These are phyloP conservation scores for Wickerhamiella siamensis DNA, from an alignment of 805 yeast species.

Conservation along the genomic window DNA sequence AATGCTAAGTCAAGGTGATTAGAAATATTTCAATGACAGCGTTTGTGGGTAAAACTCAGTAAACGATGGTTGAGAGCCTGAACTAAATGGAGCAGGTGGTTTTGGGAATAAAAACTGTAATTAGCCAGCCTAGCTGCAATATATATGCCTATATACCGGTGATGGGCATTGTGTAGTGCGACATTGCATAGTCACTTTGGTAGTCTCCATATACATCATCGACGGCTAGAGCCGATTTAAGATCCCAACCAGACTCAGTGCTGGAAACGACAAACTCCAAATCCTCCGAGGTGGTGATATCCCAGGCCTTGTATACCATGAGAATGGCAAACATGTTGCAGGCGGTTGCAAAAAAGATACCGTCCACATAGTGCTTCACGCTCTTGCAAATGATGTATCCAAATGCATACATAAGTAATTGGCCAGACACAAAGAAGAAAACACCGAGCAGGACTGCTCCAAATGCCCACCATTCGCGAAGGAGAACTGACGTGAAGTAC, in stretches of 20 bases:
- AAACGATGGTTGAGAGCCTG: no score
- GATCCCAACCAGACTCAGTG: slow-evolving; percentile 31
- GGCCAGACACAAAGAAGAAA: slow-evolving; percentile 70
- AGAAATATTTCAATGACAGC: no score
- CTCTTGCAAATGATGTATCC: slow-evolving; percentile 51
- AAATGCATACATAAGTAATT: slow-evolving; percentile 56
- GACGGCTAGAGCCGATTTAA: slow-evolving; percentile 21
- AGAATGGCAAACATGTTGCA: slow-evolving; percentile 70
- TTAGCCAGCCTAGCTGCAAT: not conserved
- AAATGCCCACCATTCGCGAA: slow-evolving; percentile 74
- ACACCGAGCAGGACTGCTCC: slow-evolving; percentile 67
- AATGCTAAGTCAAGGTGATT: no score
- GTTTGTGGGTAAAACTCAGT: no score
- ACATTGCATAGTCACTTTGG: slow-evolving; percentile 24
- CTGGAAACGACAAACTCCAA: slow-evolving; percentile 72
- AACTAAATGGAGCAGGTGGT: no score
- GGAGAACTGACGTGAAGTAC: slow-evolving; percentile 47
- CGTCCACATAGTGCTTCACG: slow-evolving; percentile 79
- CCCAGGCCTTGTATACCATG: slow-evolving; percentile 97
- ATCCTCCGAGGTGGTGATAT: slow-evolving; percentile 86
- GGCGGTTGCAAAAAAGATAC: slow-evolving; percentile 68
- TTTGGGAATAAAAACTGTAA: no score
- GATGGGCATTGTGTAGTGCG: slow-evolving; percentile 19
- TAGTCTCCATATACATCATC: slow-evolving; percentile 4
- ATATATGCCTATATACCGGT: not conserved